A percentile compares a stretch with the other conserved stretches of the same genome.
Evolutionary conservation across 2,329 filamentous ascomycete species (phyloP).

Genomic region (Monilinia vaccinii-corymbosi): DNA sequence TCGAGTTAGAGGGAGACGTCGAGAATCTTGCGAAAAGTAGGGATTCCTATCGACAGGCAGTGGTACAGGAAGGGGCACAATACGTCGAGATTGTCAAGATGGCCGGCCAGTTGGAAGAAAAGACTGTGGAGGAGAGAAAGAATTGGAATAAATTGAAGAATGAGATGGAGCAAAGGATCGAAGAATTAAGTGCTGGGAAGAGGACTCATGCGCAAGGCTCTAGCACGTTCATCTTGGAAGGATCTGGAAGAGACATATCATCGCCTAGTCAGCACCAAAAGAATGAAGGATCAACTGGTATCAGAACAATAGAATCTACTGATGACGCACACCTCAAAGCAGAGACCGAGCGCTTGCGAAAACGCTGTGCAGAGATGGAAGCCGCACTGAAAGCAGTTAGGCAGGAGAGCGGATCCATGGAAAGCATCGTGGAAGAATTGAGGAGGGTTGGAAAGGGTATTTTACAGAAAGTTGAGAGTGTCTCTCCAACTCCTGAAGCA

Average conservation of each 20-base stretch:
- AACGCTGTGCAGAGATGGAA: conserved; percentile 23
- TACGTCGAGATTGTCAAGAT: conserved; percentile 30
- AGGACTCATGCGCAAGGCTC: not conserved
- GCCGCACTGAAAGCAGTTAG: conserved; percentile 18
- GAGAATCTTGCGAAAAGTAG: conserved; percentile 39
- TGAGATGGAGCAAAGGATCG: conserved; percentile 26
- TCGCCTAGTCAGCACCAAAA: conserved; percentile 8
- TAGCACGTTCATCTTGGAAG: not conserved
- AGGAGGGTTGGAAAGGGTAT: conserved; percentile 15
- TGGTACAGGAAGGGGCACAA: conserved; percentile 28
- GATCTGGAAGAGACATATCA: not conserved
- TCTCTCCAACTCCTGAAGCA: not conserved
- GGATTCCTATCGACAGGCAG: conserved; percentile 34
- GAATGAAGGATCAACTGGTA: conserved; percentile 10
- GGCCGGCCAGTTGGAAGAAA: conserved; percentile 26
- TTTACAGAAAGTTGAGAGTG: conserved; percentile 4
- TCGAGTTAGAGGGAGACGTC: conserved; percentile 38
- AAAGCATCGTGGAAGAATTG: conserved; percentile 20
- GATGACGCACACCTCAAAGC: conserved; percentile 13
- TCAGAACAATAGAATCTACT: not conserved
- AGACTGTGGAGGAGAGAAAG: conserved; percentile 24
- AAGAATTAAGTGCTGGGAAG: conserved; percentile 14
- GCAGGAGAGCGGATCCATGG: conserved; percentile 24
- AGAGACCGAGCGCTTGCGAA: conserved; percentile 22
- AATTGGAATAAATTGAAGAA: conserved; percentile 22